A percentile compares a stretch with the other conserved stretches of the same genome.
Evolutionary conservation across 345 rosid species (phyloP).

Genomic region (Arabis alpina): DNA sequence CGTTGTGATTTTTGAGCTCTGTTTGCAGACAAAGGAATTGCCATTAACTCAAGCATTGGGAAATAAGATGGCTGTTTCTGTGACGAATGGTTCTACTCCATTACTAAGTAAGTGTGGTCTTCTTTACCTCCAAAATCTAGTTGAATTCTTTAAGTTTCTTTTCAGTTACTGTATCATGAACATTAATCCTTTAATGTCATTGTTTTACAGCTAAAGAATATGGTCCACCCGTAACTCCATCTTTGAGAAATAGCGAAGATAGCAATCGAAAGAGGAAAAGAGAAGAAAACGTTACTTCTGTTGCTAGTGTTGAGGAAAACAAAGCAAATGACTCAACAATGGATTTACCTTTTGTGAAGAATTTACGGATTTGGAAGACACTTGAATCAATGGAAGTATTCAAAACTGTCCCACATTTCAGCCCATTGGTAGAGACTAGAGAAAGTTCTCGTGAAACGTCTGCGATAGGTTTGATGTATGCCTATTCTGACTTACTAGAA

Average conservation of each 20-base stretch:
- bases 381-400: conserved; percentile 64
- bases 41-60: conserved; percentile 36
- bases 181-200: not conserved
- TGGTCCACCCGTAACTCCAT: conserved; percentile 2
- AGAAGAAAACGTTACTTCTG: conserved; percentile 1
- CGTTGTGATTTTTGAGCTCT: not conserved
- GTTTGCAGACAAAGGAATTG: conserved; percentile 46
- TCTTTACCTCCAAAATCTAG: not conserved
- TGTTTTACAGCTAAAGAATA: conserved; percentile 47
- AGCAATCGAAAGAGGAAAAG: conserved; percentile 16
- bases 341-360: conserved; percentile 56
- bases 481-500: conserved; percentile 55
- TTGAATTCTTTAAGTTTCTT: not conserved
- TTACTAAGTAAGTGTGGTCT: too few relatives aligned
- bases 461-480: conserved; percentile 70
- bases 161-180: conserved; percentile 5
- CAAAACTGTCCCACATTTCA: conserved; percentile 54
- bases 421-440: conserved; percentile 49
- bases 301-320: conserved; percentile 14
- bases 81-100: conserved; percentile 32
- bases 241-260: conserved; percentile 20
- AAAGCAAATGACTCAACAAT: conserved; percentile 17
- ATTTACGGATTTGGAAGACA: conserved; percentile 53
- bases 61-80: conserved; percentile 31
- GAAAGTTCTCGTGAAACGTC: conserved; percentile 65